Evolutionary conservation across 2,329 filamentous ascomycete genomes (phyloP).

Genomic region (Dactylonectria macrodidyma): DNA sequence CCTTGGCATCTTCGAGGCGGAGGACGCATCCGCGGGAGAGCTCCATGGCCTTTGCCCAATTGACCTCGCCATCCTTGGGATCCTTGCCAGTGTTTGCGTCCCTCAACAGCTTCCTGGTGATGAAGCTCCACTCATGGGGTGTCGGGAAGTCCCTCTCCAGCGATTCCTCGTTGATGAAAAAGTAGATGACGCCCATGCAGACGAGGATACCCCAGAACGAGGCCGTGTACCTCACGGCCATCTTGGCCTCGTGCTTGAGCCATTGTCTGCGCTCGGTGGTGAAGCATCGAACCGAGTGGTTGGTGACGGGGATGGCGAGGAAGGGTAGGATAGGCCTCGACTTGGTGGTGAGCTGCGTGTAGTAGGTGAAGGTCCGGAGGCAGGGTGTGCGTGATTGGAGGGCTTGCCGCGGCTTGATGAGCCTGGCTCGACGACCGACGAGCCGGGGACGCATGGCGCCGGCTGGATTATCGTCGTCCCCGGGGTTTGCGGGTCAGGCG

Average conservation of each 20-base stretch:
- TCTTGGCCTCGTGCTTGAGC: constrained; percentile 78
- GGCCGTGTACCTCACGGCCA: constrained; percentile 78
- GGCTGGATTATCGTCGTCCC: constrained; percentile 15
- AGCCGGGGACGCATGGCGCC: constrained; percentile 58
- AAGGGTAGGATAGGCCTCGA: constrained; percentile 61
- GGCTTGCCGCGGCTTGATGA: constrained; percentile 33
- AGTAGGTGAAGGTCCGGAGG: constrained; percentile 47
- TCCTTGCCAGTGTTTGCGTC: constrained; percentile 73
- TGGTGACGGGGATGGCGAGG: constrained; percentile 63
- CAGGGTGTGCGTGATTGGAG: constrained; percentile 38
- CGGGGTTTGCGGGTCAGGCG: not conserved
- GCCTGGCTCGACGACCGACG: constrained; percentile 49
- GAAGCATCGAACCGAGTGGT: constrained; percentile 76
- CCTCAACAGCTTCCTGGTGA: constrained; percentile 78
- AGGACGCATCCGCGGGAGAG: constrained; percentile 72
- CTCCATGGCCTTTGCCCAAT: constrained; percentile 79
- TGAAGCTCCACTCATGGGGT: constrained; percentile 84
- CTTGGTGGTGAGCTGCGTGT: constrained; percentile 49
- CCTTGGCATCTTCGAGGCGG: constrained; percentile 77
- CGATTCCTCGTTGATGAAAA: constrained; percentile 80
- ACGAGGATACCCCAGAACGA: constrained; percentile 75
- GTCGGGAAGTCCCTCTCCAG: constrained; percentile 85
- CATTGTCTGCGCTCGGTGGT: constrained; percentile 84
- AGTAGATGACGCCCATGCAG: constrained; percentile 72
- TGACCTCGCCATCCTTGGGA: constrained; percentile 65